phyloP scores from a whole-genome alignment of 371 early-diverging fungal species.

The Lichtheimia ornata region DNA sequence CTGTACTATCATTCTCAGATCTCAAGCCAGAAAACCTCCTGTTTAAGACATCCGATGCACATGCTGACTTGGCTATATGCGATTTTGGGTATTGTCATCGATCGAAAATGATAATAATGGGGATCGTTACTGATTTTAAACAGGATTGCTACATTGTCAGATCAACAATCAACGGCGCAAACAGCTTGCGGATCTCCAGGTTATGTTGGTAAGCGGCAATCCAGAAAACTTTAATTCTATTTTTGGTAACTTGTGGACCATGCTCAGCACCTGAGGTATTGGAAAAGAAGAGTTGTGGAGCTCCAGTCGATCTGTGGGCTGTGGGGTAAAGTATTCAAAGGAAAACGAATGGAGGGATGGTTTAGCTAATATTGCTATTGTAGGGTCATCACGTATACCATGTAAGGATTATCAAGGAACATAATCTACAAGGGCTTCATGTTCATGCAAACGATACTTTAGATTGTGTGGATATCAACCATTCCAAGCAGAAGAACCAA shows the following conservation, averaged over 20 bases:
- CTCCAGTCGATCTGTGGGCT: constrained; percentile 37
- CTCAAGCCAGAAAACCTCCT: constrained; percentile 85
- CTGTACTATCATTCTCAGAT: constrained; percentile 38
- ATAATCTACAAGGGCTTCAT: neutral
- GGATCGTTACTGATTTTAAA: neutral
- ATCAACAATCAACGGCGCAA: constrained; percentile 51
- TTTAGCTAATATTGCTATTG: neutral
- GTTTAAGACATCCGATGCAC: constrained; percentile 59
- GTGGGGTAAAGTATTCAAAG: constrained; percentile 41
- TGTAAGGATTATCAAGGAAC: constrained; percentile 40
- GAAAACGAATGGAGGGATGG: neutral
- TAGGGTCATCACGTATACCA: constrained; percentile 71
- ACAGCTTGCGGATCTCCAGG: constrained; percentile 68
- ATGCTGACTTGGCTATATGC: constrained; percentile 64
- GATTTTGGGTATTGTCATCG: constrained; percentile 60
- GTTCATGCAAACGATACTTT: neutral
- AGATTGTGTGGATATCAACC: constrained; percentile 77
- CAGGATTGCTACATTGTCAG: constrained; percentile 57
- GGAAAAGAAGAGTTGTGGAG: constrained; percentile 1
- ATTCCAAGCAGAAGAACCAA: constrained; percentile 72
- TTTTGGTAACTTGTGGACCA: neutral
- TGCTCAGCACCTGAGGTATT: constrained; percentile 81
- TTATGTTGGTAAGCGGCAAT: constrained; percentile 44
- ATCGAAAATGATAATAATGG: neutral
- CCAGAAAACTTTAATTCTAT: neutral